Evolutionary conservation across 257 asterid species (phyloP).

Genomic region (Ilex aquifolium): DNA sequence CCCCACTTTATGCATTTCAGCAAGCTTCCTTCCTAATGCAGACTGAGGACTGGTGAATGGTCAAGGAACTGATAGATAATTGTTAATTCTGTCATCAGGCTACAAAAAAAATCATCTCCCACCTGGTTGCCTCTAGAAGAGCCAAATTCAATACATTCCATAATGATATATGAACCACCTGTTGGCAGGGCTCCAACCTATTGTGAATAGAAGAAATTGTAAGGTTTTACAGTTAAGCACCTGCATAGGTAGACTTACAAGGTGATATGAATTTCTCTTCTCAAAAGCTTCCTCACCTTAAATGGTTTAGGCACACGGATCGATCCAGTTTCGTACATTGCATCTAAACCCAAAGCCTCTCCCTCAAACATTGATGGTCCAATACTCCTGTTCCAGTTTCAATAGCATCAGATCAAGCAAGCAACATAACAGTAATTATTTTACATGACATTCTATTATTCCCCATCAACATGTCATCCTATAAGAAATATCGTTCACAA

Average conservation of each 20-base stretch:
- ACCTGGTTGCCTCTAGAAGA: slow-evolving; percentile 76
- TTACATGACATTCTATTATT: too few relatives aligned
- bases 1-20: slow-evolving; percentile 89
- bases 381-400: slow-evolving; percentile 46
- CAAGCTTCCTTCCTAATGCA: slow-evolving; percentile 91
- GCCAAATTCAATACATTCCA: slow-evolving; percentile 89
- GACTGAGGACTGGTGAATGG: slow-evolving; percentile 57
- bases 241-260: neutral
- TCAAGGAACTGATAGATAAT: slow-evolving; percentile 13
- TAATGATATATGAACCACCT: slow-evolving; percentile 87
- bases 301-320: slow-evolving; percentile 86
- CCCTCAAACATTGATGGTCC: slow-evolving; percentile 93
- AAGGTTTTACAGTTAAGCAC: too few relatives aligned
- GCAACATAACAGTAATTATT: too few relatives aligned
- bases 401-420: too few relatives aligned
- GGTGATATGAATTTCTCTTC: neutral
- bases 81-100: slow-evolving; percentile 5
- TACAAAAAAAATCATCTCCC: slow-evolving; percentile 22
- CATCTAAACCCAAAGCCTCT: slow-evolving; percentile 83
- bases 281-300: slow-evolving; percentile 35
- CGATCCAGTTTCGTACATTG: slow-evolving; percentile 78
- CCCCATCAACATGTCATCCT: too few relatives aligned
- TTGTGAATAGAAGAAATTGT: too few relatives aligned
- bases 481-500: too few relatives aligned
- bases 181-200: slow-evolving; percentile 81